Evolutionary conservation across 768 basidiomycete genomes (phyloP), one percentile per base, ranked within the genome.

Genomic region (Leucocoprinus birnbaumii): DNA sequence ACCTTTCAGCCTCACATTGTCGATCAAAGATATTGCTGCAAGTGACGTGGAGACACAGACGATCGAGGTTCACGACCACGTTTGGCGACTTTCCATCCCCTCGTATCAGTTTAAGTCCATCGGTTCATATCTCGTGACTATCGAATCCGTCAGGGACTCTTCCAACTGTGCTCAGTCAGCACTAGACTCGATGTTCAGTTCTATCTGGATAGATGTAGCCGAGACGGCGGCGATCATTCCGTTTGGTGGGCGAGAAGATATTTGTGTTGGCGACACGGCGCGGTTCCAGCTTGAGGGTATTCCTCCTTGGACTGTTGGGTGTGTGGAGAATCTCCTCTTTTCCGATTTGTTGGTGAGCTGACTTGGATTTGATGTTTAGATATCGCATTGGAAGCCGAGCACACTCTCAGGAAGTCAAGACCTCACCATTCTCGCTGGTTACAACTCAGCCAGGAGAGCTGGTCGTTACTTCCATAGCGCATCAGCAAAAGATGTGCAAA

Each of bases 251-350:
- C 79, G 84, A 54, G 78, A 78, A 61, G 87, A 98, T 64, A 86
- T 89, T 58, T 99, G 97, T 70, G 88, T 91, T 1, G 96, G 95
- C 8, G 94, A 98, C 57, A 77, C 85, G 25, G 78, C 90, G 8
- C 92, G 92, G 59, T 98, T 97, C 78, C 87, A 95, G 65, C 76
- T 99, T 14, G 93, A 97, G 69, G 97, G 97, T 42, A 89, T 84
- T 27, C 89, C 94, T 14, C 94, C 96, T 3, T 98, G 94, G 94
- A 87, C 83, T 3, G 82, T 98, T 50, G 86, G 85, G 89, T 92
- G 61, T 42, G 84, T 66, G 51, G 34, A 40, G 31, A 11, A 5
- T 31, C 31, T 31, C 56, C 27, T 67, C 64, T 19, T 53, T 11
- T 45, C n/a, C 51, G 38, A 37, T 31, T 51, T n/a, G 50, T 41